phyloP scores from a whole-genome alignment of 805 yeast species.

The Kodamaea nitidulidarum region DNA sequence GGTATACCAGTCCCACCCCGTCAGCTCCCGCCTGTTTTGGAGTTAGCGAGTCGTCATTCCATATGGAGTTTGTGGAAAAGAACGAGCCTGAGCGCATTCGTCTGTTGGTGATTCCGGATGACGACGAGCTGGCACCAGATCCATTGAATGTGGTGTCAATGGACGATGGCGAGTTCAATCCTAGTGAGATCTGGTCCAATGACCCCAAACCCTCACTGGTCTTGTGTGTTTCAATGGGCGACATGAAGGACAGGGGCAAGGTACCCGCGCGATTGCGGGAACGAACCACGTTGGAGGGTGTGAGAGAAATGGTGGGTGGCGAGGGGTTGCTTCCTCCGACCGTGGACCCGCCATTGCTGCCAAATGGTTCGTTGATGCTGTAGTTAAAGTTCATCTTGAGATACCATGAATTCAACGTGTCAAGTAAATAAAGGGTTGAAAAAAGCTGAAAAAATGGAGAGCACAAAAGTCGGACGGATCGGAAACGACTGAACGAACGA shows the following conservation, averaged over 20 bases:
- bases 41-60: slow-evolving; percentile 46
- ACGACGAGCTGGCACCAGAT: slow-evolving; percentile 14
- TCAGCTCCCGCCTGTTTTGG: slow-evolving; percentile 5
- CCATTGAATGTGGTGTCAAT: slow-evolving; percentile 19
- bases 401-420: slow-evolving; percentile 5
- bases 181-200: slow-evolving; percentile 18
- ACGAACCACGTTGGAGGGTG: slow-evolving; percentile 25
- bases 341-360: background rate
- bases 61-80: slow-evolving; percentile 48
- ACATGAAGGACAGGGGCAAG: slow-evolving; percentile 56
- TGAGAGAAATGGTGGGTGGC: slow-evolving; percentile 30
- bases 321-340: slow-evolving; percentile 16
- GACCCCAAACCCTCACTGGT: slow-evolving; percentile 2
- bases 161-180: slow-evolving; percentile 15
- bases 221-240: slow-evolving; percentile 5
- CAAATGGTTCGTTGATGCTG: slow-evolving; percentile 5
- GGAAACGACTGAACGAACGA: too few relatives aligned
- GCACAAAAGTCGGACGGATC: background rate
- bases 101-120: slow-evolving; percentile 11
- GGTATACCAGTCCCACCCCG: slow-evolving; percentile 9
- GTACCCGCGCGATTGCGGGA: slow-evolving; percentile 76
- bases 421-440: slow-evolving; percentile 3
- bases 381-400: slow-evolving; percentile 5
- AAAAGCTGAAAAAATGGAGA: slow-evolving; percentile 1
- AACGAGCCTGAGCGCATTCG: slow-evolving; percentile 57